Evolutionary conservation across 1,139 yeast genomes (phyloP), one percentile per base, ranked within the genome.

Genomic region (Geotrichum australiense): DNA sequence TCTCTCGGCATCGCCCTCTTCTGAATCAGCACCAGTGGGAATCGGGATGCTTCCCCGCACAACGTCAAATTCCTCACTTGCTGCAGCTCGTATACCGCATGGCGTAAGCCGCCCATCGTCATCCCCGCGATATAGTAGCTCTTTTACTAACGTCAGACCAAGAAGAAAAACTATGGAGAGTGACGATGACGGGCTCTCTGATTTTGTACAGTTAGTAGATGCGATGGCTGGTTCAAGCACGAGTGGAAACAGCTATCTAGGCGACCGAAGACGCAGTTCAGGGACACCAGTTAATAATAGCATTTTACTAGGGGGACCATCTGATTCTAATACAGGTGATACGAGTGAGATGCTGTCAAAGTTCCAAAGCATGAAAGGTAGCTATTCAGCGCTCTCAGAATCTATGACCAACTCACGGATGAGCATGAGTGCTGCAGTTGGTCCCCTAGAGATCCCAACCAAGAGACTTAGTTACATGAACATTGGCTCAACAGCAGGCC

Each of bases 191-290:
- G 46, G 42, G 21, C 39, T 46, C 4, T 47, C 37, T 14, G 40
- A 41, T 6, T 39, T 41, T 35, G 43, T 89, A 40, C 73, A 78
- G 50, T 70, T 86, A 75, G 74, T 89, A 38, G 96, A 91, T 51
- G 76, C 81, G 14, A 50, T 50, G n/a, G 25, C 37, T 24, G 16
- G 38, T 4, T 31, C 33, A 12, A 24, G 16, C 14, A 36, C 31
- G 14, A 29, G 39, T 31, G 42, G 40, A 4, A 6, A 25, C 7
- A 31, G 35, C 21, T 31, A 20, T 31, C 19, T 31, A 25, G 24
- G 12, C 8, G 35, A 31, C 14, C 18, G 35, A 31, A n/a, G 35
- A 4, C 8, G 18, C 7, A 31, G 35, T 20, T 31, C 35, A 19
- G 35, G 35, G 4, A 31, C 35, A 19, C 35, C 35, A 14, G 21